Conservation (phyloP, 768 basidiomycete genomes). For the Kwoniella heveanensis region DNA sequence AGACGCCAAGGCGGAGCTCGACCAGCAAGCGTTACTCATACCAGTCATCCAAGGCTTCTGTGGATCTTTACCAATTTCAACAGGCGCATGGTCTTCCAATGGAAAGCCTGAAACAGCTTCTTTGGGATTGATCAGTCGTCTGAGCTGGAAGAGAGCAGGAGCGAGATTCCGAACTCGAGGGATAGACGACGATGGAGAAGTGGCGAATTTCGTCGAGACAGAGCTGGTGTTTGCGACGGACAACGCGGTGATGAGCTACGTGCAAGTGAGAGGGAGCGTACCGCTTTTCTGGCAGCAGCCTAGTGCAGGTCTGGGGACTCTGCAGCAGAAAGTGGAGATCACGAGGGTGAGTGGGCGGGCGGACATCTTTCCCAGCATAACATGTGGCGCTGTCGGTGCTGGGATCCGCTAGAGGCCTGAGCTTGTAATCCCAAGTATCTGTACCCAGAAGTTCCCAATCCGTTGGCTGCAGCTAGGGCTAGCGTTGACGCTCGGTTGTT, state of each 20-base stretch:
- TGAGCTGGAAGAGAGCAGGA: constrained; percentile 93
- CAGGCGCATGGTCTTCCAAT: constrained; percentile 61
- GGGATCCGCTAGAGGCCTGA: too few relatives aligned
- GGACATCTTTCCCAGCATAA: too few relatives aligned
- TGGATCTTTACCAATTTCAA: constrained; percentile 74
- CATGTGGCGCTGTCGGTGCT: too few relatives aligned
- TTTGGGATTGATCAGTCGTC: constrained; percentile 77
- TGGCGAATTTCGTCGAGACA: constrained; percentile 97
- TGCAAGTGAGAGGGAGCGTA: constrained; percentile 91
- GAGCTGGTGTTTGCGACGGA: constrained; percentile 87
- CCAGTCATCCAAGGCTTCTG: constrained; percentile 93
- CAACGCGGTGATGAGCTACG: constrained; percentile 85
- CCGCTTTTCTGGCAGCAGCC: constrained; percentile 99
- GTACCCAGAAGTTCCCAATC: too few relatives aligned
- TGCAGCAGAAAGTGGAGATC: constrained; percentile 91
- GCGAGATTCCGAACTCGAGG: constrained; percentile 97
- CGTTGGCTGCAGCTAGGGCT: too few relatives aligned
- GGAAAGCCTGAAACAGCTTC: constrained; percentile 71
- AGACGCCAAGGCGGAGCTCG: constrained; percentile 71
- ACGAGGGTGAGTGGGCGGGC: constrained; percentile 41
- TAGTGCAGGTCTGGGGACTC: constrained; percentile 75
- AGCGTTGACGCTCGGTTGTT: too few relatives aligned
- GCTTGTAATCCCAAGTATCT: too few relatives aligned
- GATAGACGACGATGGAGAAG: constrained; percentile 88
- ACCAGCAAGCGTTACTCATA: constrained; percentile 64